Percentiles rank a stretch among this genome's conserved stretches.
Evolutionary conservation across 306 rosid genomes (phyloP).

Genomic region (Rosa multiflora): DNA sequence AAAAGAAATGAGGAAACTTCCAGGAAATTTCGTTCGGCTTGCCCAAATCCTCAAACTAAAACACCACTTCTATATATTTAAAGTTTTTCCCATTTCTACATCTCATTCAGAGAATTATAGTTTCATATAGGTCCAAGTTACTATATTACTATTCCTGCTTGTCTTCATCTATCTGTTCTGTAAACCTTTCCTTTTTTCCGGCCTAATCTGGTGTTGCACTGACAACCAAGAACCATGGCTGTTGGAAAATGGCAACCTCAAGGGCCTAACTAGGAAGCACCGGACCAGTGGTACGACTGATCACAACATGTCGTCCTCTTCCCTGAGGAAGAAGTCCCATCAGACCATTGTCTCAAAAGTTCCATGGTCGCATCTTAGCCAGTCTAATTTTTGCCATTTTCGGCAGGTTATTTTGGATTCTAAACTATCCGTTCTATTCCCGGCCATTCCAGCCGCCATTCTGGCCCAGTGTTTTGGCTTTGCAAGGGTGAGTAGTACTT

Average conservation of each 20-base stretch:
- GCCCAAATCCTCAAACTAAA: no score
- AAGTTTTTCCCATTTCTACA: neutral
- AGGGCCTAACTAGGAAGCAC: conserved; percentile 39
- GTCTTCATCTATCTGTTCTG: neutral
- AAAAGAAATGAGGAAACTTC: no score
- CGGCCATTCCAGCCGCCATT: conserved; percentile 70
- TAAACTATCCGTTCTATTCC: conserved; percentile 70
- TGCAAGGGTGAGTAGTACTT: conserved; percentile 55
- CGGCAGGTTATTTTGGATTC: conserved; percentile 62
- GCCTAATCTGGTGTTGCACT: neutral
- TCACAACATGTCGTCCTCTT: conserved; percentile 18
- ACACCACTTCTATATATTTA: no score
- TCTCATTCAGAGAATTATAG: conserved; percentile 1
- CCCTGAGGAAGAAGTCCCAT: conserved; percentile 50
- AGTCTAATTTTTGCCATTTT: no score
- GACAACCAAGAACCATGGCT: conserved; percentile 48
- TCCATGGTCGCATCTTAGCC: conserved; percentile 29
- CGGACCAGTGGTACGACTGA: conserved; percentile 47
- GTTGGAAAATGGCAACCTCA: conserved; percentile 57
- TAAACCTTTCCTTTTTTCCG: neutral
- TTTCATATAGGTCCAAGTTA: neutral
- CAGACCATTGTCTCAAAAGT: conserved; percentile 52
- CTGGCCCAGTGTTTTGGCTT: conserved; percentile 44
- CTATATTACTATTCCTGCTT: no score
- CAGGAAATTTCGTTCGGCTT: no score